Base-by-base conservation (phyloP, 202 grass and related monocot genomes). In the Saccharum hybrid region DNA sequence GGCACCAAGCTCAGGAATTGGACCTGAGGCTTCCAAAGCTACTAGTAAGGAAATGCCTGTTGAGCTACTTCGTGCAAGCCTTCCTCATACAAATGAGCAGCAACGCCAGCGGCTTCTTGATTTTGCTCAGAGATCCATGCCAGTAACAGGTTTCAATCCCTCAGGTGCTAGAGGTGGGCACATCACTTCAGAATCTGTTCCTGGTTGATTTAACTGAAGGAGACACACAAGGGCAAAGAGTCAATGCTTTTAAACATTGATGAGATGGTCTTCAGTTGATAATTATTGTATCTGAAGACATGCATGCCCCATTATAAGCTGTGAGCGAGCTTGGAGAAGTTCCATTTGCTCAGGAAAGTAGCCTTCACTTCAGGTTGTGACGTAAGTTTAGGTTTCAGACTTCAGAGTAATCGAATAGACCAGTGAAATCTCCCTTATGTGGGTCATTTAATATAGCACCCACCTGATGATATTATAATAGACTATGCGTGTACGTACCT, bases 1-100 rank as follows among this genome's bases (percentile, higher is more conserved):
- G 61, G 21, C 84, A 68, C 61, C 83, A 68, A 82, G 82, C 81
- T 76, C 87, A 46, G 85, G 72, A 42, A 76, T 87, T 19, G 91
- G 91, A 83, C 84, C 93, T 8, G 96, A 98, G 82, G 87, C 88
- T 85, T 90, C 89, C 31, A 79, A 87, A 81, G 91, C 90, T 75
- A 88, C 90, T 34, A 94, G 96, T 59, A 95, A 90, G 87, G 96
- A 98, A 85, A 98, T 98, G 93, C 96, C 96, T 40, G 83, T 91
- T 37, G 96, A 98, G 79, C 78, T 98, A 14, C 86, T 98, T 48
- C 86, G 91, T 40, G 87, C 91, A 69, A 95, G 96, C 85, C 87
- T 95, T 88, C 96, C 91, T 83, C 96, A 95, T 87, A 95, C 96
- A 75, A 94, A 93, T 2, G 91, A 98, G 41, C 89, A 98, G 39